A percentile compares a stretch with the other conserved stretches of the same genome.
phyloP scores from a whole-genome alignment of 139 green algal genomes.

The Auxenochlorella pyrenoidosa region DNA sequence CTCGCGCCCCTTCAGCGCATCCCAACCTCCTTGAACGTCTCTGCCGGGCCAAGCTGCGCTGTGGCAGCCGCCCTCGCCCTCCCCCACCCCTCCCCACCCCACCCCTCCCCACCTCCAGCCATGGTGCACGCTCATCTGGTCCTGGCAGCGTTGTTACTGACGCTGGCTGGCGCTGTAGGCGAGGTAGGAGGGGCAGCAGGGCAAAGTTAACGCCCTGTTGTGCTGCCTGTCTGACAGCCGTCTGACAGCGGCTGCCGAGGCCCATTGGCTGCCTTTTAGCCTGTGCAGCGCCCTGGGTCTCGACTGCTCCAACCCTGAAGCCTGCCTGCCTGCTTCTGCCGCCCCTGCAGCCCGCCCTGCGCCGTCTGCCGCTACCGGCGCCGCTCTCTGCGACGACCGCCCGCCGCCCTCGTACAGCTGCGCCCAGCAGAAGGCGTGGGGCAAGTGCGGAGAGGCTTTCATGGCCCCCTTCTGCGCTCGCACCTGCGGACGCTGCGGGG shows the following conservation, averaged over 20 bases:
- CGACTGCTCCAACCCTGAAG: neutral
- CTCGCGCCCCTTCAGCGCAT: too few relatives aligned
- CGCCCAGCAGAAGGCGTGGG: slow-evolving; percentile 14
- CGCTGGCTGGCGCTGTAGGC: neutral
- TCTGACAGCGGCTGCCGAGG: neutral
- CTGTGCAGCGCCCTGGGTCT: neutral
- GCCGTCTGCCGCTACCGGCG: neutral
- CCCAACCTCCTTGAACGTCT: too few relatives aligned
- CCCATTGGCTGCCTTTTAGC: too few relatives aligned
- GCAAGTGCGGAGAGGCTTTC: slow-evolving; percentile 29
- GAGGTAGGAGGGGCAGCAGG: neutral
- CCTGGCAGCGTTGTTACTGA: neutral
- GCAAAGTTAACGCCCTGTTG: too few relatives aligned
- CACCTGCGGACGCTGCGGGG: slow-evolving; percentile 28
- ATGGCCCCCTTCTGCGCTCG: neutral
- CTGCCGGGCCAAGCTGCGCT: too few relatives aligned
- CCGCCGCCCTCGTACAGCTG: neutral
- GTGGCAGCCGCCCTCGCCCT: too few relatives aligned
- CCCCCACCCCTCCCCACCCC: too few relatives aligned
- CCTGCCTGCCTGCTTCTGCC: too few relatives aligned
- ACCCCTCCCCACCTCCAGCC: too few relatives aligned
- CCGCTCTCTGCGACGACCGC: neutral
- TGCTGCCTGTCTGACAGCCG: neutral
- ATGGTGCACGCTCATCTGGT: neutral
- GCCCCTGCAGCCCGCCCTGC: neutral